Conservation (phyloP, 495 filamentous ascomycete genomes). For the Penicillium chermesinum region DNA sequence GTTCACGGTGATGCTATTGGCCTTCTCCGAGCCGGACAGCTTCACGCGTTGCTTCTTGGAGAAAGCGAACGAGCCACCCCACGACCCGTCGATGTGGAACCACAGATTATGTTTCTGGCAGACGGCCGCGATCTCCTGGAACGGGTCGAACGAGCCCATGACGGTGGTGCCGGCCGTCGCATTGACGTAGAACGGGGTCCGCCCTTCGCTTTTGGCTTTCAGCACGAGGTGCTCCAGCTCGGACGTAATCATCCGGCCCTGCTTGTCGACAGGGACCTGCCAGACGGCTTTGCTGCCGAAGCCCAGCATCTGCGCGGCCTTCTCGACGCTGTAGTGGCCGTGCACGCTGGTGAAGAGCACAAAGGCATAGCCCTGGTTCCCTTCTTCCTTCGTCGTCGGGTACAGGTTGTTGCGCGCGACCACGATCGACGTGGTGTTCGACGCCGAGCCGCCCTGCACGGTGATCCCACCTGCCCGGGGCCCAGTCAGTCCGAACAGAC, state of each 20-base stretch:
- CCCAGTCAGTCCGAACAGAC: conserved; percentile 68
- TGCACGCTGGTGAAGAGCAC: conserved; percentile 85
- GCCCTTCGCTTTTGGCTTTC: conserved; percentile 54
- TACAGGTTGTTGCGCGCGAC: conserved; percentile 84
- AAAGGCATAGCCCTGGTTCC: conserved; percentile 60
- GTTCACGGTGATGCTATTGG: conserved; percentile 78
- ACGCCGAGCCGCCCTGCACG: conserved; percentile 80
- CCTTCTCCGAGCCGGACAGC: conserved; percentile 63
- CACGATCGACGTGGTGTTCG: conserved; percentile 82
- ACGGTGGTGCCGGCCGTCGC: conserved; percentile 94
- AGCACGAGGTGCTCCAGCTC: conserved; percentile 58
- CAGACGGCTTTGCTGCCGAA: conserved; percentile 70
- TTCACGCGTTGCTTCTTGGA: conserved; percentile 57
- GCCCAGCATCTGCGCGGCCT: conserved; percentile 82
- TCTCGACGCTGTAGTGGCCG: conserved; percentile 92
- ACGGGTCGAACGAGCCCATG: conserved; percentile 81
- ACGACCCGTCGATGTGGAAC: conserved; percentile 87
- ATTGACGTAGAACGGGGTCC: conserved; percentile 90
- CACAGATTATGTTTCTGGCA: conserved; percentile 71
- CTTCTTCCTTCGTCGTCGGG: conserved; percentile 66
- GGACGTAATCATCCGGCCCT: conserved; percentile 64
- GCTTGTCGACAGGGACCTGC: conserved; percentile 65
- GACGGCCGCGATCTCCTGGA: conserved; percentile 63
- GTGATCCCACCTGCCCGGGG: conserved; percentile 77
- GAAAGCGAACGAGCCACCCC: conserved; percentile 85